These are phyloP conservation scores for Drechslerella coelobrocha DNA, from an alignment of 2,329 filamentous ascomycete genomes.

Conservation along the genomic window DNA sequence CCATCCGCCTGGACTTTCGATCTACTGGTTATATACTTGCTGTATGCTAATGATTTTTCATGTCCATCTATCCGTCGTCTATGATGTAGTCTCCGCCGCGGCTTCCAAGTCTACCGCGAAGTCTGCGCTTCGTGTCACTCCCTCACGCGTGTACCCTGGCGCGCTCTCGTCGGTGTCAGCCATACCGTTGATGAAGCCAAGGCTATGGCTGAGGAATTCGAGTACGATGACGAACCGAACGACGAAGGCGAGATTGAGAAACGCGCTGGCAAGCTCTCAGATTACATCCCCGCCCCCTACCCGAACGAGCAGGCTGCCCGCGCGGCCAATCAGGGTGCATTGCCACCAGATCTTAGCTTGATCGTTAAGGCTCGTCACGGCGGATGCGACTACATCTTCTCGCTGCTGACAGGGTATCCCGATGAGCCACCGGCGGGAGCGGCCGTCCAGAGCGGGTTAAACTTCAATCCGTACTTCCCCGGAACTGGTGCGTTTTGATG, in stretches of 20 bases:
- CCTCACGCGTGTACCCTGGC: slow-evolving; percentile 90
- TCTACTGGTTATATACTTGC: too few relatives aligned
- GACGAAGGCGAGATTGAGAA: slow-evolving; percentile 98
- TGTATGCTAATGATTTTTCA: too few relatives aligned
- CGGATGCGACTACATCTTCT: slow-evolving; percentile 98
- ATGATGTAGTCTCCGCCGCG: slow-evolving; percentile 81
- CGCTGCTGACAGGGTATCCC: slow-evolving; percentile 92
- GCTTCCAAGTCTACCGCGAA: slow-evolving; percentile 99
- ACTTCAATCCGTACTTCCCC: slow-evolving; percentile 99
- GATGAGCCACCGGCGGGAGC: slow-evolving; percentile 93
- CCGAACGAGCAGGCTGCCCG: slow-evolving; percentile 99
- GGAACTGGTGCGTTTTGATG: slow-evolving; percentile 72
- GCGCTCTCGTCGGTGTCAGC: slow-evolving; percentile 84
- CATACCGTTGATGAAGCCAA: slow-evolving; percentile 99
- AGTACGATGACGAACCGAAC: slow-evolving; percentile 98
- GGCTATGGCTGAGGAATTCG: slow-evolving; percentile 94
- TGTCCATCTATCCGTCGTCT: too few relatives aligned
- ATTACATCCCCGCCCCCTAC: slow-evolving; percentile 94
- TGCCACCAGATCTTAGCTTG: slow-evolving; percentile 95
- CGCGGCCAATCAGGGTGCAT: slow-evolving; percentile 96
- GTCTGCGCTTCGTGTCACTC: slow-evolving; percentile 99
- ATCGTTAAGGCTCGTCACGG: slow-evolving; percentile 98
- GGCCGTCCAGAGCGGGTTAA: slow-evolving; percentile 82
- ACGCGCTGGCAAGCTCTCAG: slow-evolving; percentile 96
- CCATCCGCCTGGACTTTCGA: neutral